Percentiles rank a stretch among this genome's conserved stretches.
Evolutionary conservation across 2,329 filamentous ascomycete genomes (phyloP).

Genomic region (Penicillium nordicum): DNA sequence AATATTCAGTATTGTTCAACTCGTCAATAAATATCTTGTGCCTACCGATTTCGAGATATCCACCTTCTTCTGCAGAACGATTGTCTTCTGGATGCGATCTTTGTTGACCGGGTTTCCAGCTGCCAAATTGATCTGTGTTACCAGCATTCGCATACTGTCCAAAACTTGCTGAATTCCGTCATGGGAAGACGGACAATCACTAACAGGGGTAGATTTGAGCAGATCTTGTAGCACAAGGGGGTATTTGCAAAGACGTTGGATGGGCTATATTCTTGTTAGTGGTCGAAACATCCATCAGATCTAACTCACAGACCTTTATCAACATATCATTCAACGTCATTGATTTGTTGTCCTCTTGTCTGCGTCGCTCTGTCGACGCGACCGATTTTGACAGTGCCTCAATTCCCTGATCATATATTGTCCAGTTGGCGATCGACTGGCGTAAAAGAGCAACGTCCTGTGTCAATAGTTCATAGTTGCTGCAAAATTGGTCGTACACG

Average conservation of each 20-base stretch:
- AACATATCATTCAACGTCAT: conserved; percentile 80
- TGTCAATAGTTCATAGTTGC: conserved; percentile 82
- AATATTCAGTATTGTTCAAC: background rate
- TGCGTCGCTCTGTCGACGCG: conserved; percentile 63
- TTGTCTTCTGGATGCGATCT: conserved; percentile 72
- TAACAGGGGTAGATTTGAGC: conserved; percentile 75
- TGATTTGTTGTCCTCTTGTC: conserved; percentile 66
- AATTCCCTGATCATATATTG: conserved; percentile 76
- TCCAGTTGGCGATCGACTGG: conserved; percentile 68
- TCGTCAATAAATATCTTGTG: background rate
- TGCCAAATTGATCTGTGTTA: conserved; percentile 77
- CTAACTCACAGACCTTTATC: conserved; percentile 65
- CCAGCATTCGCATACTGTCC: conserved; percentile 68
- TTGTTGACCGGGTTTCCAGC: conserved; percentile 71
- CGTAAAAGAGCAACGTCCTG: conserved; percentile 70
- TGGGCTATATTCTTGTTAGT: conserved; percentile 59
- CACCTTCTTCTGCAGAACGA: conserved; percentile 78
- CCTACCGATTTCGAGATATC: conserved; percentile 69
- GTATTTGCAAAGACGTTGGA: conserved; percentile 89
- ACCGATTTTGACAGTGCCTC: conserved; percentile 77
- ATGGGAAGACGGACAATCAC: conserved; percentile 79
- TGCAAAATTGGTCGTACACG: conserved; percentile 86
- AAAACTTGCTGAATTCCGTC: conserved; percentile 73
- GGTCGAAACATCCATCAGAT: background rate
- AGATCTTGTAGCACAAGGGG: conserved; percentile 82